Evolutionary conservation across 345 rosid species (phyloP).

Genomic region (Pugionium cornutum): DNA sequence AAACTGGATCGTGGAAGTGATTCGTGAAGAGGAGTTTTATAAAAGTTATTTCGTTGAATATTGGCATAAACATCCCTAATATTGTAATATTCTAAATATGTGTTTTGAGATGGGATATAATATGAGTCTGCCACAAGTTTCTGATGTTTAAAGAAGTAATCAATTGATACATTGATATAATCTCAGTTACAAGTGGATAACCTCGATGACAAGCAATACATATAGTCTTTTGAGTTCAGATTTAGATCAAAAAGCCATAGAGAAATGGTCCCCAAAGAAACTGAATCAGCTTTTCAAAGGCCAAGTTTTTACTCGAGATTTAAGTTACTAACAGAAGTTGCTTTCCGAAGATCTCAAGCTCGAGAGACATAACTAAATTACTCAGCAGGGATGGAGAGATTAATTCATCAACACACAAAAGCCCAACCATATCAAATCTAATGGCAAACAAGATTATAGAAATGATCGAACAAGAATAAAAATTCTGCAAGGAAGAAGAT

Average conservation of each 20-base stretch:
- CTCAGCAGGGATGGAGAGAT: neutral
- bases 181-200: neutral
- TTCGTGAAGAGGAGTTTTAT: too few species aligned
- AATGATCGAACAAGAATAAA: slow-evolving; percentile 7
- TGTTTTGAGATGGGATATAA: neutral
- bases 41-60: neutral
- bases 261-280: slow-evolving; percentile 3
- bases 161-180: neutral
- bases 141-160: neutral
- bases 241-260: neutral
- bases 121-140: slow-evolving; percentile 5
- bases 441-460: neutral
- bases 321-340: slow-evolving; percentile 2
- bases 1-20: too few species aligned
- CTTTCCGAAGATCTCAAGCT: neutral
- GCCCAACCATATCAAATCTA: neutral
- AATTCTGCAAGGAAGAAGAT: neutral
- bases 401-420: slow-evolving; percentile 6
- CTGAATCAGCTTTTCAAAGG: neutral
- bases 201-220: neutral
- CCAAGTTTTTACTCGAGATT: too few species aligned
- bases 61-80: neutral
- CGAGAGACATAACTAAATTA: neutral
- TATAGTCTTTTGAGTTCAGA: neutral
- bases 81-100: neutral